Conservation (phyloP, 2,329 filamentous ascomycete genomes). For the Dactylellina leptospora region DNA sequence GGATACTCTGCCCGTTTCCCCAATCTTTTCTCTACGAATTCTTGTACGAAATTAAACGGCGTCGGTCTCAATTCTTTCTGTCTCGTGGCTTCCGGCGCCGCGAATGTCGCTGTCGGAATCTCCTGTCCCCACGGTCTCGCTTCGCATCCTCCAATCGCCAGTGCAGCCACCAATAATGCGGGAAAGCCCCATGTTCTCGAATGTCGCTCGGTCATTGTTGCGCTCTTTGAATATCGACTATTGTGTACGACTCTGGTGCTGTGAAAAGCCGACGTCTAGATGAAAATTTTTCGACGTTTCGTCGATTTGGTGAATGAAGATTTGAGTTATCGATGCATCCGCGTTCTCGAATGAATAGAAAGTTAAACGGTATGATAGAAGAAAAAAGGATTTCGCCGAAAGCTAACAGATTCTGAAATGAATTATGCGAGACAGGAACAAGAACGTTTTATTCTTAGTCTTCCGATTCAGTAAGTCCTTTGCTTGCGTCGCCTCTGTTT, state of each 20-base stretch:
- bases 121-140: slow-evolving; percentile 43
- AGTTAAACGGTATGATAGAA: not conserved
- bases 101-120: slow-evolving; percentile 37
- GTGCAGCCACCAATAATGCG: slow-evolving; percentile 28
- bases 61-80: slow-evolving; percentile 34
- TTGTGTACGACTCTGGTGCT: too few relatives aligned
- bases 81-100: not conserved
- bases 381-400: too few relatives aligned
- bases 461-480: not conserved
- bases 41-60: slow-evolving; percentile 47
- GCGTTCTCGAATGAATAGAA: not conserved
- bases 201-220: slow-evolving; percentile 19
- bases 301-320: not conserved
- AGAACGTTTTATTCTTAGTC: not conserved
- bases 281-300: not conserved
- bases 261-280: too few relatives aligned
- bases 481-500: slow-evolving; percentile 14
- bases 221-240: not conserved
- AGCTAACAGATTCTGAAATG: too few relatives aligned
- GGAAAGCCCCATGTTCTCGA: slow-evolving; percentile 23
- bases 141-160: slow-evolving; percentile 40
- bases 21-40: slow-evolving; percentile 44
- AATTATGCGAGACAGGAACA: not conserved
- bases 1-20: slow-evolving; percentile 43
- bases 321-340: slow-evolving; percentile 28